Evolutionary conservation across 441 rosid species (phyloP).

Genomic region (Biscutella laevigata): DNA sequence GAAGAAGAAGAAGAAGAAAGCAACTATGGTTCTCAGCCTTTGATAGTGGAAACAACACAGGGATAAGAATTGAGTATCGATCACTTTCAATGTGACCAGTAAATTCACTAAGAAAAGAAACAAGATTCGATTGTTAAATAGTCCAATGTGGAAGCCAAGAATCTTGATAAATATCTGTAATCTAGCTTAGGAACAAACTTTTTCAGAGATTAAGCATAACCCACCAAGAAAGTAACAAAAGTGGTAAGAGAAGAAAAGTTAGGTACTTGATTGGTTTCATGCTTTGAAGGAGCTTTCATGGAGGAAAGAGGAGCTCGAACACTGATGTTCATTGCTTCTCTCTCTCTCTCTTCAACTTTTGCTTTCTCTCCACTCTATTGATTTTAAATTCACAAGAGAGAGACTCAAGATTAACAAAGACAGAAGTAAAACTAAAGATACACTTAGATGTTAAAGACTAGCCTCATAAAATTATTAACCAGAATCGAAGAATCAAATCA

Average conservation of each 20-base stretch:
- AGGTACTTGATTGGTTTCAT: constrained; percentile 36
- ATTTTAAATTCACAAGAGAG: constrained; percentile 15
- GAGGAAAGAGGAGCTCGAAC: constrained; percentile 56
- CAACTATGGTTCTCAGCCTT: constrained; percentile 50
- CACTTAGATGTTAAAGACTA: background rate
- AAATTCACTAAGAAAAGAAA: constrained; percentile 10
- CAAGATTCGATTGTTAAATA: constrained; percentile 16
- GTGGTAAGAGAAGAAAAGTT: constrained; percentile 1
- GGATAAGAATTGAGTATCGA: constrained; percentile 40
- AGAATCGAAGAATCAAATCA: too few relatives aligned
- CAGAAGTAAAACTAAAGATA: constrained; percentile 23
- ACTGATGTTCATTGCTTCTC: constrained; percentile 53
- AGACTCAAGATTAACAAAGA: constrained; percentile 15
- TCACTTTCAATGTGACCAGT: constrained; percentile 28
- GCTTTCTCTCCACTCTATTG: constrained; percentile 23
- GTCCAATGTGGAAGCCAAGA: constrained; percentile 24
- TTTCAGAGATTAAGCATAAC: constrained; percentile 11
- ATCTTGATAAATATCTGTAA: too few relatives aligned
- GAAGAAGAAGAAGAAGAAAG: constrained; percentile 20
- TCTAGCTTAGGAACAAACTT: constrained; percentile 18
- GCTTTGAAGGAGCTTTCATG: constrained; percentile 57
- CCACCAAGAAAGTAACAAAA: constrained; percentile 17
- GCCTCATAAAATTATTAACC: too few relatives aligned
- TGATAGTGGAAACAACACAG: constrained; percentile 36
- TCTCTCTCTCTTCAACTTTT: constrained; percentile 16